These are phyloP conservation scores for Exophiala dermatitidis DNA, from an alignment of 2,329 filamentous ascomycete species.

Conservation along the genomic window DNA sequence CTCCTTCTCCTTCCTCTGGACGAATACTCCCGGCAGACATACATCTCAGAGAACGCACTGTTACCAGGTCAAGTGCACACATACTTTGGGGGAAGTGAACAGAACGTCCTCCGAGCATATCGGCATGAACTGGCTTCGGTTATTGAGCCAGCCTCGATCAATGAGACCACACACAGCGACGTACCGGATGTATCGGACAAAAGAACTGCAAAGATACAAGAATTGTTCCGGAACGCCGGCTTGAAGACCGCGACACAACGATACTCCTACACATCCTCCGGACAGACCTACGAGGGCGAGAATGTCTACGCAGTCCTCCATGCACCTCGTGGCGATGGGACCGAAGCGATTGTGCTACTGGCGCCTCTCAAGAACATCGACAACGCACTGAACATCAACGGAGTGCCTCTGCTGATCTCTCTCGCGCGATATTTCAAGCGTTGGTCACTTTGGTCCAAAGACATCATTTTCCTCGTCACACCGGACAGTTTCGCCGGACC, in stretches of 20 bases:
- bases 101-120: conserved; percentile 88
- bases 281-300: conserved; percentile 66
- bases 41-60: conserved; percentile 95
- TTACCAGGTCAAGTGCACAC: conserved; percentile 94
- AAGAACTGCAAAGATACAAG: conserved; percentile 57
- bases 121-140: conserved; percentile 66
- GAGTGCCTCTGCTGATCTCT: conserved; percentile 77
- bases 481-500: conserved; percentile 84
- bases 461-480: conserved; percentile 86
- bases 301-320: conserved; percentile 92
- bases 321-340: conserved; percentile 89
- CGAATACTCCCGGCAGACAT: conserved; percentile 83
- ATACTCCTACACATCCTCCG: conserved; percentile 76
- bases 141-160: conserved; percentile 6
- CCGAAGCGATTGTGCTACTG: conserved; percentile 89
- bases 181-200: not conserved
- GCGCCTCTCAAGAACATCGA: conserved; percentile 81
- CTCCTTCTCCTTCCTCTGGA: conserved; percentile 82
- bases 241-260: conserved; percentile 83
- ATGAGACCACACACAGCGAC: conserved; percentile 40
- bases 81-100: conserved; percentile 93
- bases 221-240: conserved; percentile 68
- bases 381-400: conserved; percentile 72
- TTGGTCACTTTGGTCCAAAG: conserved; percentile 98
- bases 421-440: conserved; percentile 91